phyloP scores from a whole-genome alignment of 345 rosid species.

The Eutrema heterophyllum region DNA sequence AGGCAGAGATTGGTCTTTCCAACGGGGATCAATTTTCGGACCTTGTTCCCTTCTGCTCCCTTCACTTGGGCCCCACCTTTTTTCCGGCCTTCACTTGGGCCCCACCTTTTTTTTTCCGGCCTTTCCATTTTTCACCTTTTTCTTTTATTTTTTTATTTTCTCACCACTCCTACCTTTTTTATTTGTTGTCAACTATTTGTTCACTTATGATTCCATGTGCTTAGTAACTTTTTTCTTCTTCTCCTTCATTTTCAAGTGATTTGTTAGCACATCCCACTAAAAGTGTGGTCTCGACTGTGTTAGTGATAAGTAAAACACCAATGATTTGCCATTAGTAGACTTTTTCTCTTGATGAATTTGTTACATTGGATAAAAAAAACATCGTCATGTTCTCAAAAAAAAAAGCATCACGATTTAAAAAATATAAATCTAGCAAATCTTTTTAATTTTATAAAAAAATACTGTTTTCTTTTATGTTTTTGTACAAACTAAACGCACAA shows the following conservation, averaged over 20 bases:
- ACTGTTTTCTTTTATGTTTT: too few species aligned
- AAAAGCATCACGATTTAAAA: too few species aligned
- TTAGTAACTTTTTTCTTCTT: not conserved
- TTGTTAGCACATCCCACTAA: not conserved
- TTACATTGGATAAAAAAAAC: not conserved
- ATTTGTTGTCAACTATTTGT: not conserved
- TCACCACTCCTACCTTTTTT: not conserved
- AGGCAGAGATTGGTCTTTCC: slow-evolving; percentile 34
- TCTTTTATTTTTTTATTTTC: not conserved
- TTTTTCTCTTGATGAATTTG: not conserved
- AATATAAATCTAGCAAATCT: too few species aligned
- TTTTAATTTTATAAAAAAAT: too few species aligned
- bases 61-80: slow-evolving; percentile 37
- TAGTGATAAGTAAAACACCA: not conserved
- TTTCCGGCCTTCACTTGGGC: slow-evolving; percentile 21
- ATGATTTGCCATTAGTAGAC: not conserved
- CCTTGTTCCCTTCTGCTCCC: slow-evolving; percentile 44
- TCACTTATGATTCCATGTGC: slow-evolving; percentile 29
- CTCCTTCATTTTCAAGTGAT: not conserved
- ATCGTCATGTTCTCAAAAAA: too few species aligned
- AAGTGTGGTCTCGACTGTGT: not conserved
- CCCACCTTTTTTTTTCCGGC: slow-evolving; percentile 10
- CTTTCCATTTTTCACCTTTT: not conserved
- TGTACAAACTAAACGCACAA: too few species aligned
- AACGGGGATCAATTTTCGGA: slow-evolving; percentile 40